phyloP scores from a whole-genome alignment of 176 grass and related monocot genomes.

The Zoysia japonica region DNA sequence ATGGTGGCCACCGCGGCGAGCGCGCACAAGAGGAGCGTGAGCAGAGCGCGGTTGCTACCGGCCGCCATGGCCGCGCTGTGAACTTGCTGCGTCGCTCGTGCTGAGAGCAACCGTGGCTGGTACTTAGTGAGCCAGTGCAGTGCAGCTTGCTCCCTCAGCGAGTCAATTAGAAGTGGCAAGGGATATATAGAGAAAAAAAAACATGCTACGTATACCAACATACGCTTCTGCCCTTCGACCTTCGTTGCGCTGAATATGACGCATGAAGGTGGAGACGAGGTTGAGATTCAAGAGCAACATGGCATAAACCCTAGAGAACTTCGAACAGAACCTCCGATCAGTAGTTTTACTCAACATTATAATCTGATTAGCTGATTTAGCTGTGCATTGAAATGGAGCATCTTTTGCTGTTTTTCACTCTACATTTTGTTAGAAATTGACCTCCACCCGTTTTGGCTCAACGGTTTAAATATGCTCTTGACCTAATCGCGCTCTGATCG shows the following conservation, averaged over 20 bases:
- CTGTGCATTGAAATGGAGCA: too few species aligned
- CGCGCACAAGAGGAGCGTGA: not conserved
- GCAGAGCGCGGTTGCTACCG: not conserved
- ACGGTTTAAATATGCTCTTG: too few species aligned
- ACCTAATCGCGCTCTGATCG: too few species aligned
- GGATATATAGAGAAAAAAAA: not conserved
- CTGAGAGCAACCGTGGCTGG: not conserved
- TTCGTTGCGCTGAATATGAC: not conserved
- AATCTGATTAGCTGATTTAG: too few species aligned
- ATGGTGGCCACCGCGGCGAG: not conserved
- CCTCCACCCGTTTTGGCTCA: too few species aligned
- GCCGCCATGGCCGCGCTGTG: slow-evolving; percentile 18
- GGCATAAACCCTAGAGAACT: too few species aligned
- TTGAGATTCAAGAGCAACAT: too few species aligned
- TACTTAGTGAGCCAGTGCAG: not conserved
- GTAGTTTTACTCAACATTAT: too few species aligned
- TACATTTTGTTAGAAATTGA: too few species aligned
- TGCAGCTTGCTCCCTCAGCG: not conserved
- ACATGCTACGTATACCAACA: not conserved
- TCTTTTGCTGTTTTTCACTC: too few species aligned
- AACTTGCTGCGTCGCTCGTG: not conserved
- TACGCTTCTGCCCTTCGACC: not conserved
- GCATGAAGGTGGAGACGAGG: too few species aligned
- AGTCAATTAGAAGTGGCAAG: not conserved
- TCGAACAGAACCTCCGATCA: too few species aligned